A percentile compares a stretch with the other conserved stretches of the same genome.
phyloP scores from a whole-genome alignment of 805 yeast genomes.

The Kazachstania martiniae region DNA sequence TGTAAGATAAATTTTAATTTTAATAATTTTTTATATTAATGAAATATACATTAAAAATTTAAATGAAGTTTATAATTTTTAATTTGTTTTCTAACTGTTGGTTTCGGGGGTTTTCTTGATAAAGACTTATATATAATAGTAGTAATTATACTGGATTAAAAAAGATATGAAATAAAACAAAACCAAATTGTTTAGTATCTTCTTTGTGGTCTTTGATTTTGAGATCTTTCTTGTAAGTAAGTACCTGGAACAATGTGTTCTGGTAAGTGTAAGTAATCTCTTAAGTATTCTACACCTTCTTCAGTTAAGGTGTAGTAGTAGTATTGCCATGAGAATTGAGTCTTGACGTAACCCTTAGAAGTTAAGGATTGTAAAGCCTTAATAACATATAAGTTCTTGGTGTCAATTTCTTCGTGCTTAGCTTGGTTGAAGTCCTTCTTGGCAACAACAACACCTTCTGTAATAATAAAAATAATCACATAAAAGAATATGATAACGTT shows the following conservation, averaged over 20 bases:
- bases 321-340: constrained; percentile 99
- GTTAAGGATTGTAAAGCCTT: constrained; percentile 99
- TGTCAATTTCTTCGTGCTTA: constrained; percentile 95
- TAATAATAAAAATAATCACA: constrained; percentile 9
- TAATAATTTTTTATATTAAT: no score
- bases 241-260: constrained; percentile 98
- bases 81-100: no score
- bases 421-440: constrained; percentile 97
- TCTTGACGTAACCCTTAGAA: constrained; percentile 98
- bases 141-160: no score
- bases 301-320: constrained; percentile 99
- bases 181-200: constrained; percentile 31
- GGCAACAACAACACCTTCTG: constrained; percentile 99
- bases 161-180: no score
- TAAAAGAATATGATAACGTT: not conserved
- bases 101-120: no score
- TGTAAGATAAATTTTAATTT: no score
- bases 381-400: constrained; percentile 95
- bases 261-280: constrained; percentile 97
- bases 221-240: constrained; percentile 89
- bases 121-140: no score
- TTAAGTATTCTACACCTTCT: constrained; percentile 97
- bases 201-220: constrained; percentile 56
- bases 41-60: no score
- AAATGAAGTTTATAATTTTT: no score